Conservation (phyloP, 345 rosid genomes). For the Tarenaya hassleriana region DNA sequence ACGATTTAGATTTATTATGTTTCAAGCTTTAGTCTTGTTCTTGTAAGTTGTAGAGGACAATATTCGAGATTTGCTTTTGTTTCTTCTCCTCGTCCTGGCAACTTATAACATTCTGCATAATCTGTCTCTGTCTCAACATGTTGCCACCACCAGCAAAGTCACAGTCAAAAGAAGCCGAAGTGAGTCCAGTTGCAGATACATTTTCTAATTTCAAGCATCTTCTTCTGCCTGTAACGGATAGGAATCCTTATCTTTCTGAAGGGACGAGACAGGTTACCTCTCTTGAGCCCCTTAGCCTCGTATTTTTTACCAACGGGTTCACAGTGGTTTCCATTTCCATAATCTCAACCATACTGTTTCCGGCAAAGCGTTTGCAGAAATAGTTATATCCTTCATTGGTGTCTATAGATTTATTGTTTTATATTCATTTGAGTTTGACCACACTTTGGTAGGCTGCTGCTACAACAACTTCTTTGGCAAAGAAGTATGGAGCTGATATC, state of each 20-base stretch:
- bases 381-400: no score
- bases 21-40: no score
- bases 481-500: conserved; percentile 86
- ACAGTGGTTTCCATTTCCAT: no score
- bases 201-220: conserved; percentile 63
- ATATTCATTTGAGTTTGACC: conserved; percentile 1
- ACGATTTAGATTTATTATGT: not conserved
- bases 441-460: conserved; percentile 60
- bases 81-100: no score
- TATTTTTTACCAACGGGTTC: no score
- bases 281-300: no score
- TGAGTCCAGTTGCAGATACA: conserved; percentile 41
- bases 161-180: conserved; percentile 51
- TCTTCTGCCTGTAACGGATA: conserved; percentile 71
- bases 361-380: no score
- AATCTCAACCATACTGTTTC: no score
- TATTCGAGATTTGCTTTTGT: no score
- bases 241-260: conserved; percentile 83
- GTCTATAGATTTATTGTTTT: no score
- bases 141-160: conserved; percentile 50
- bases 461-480: conserved; percentile 79
- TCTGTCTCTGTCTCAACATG: conserved; percentile 7
- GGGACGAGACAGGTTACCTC: conserved; percentile 79
- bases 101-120: no score
- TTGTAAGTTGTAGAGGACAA: no score